These are phyloP conservation scores for Sisymbrium irio DNA, from an alignment of 345 rosid genomes.

Conservation along the genomic window DNA sequence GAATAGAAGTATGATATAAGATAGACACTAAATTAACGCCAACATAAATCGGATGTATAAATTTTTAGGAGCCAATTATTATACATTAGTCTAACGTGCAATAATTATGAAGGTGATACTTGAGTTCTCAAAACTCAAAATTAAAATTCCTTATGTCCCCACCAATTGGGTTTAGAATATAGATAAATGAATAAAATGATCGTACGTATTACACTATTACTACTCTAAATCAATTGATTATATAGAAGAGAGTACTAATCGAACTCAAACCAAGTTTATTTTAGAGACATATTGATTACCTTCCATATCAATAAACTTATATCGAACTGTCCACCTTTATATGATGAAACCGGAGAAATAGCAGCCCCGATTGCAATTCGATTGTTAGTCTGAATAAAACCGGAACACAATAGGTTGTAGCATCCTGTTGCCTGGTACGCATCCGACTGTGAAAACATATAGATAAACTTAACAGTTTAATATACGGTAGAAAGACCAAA, in stretches of 20 bases:
- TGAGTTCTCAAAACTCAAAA: constrained; percentile 11
- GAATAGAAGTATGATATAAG: not conserved
- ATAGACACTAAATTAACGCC: not conserved
- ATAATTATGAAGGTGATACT: not conserved
- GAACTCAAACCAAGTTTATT: not conserved
- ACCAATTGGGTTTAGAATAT: not conserved
- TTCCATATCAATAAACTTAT: constrained; percentile 93
- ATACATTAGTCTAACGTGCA: constrained; percentile 15
- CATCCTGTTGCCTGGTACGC: constrained; percentile 97
- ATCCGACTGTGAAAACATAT: constrained; percentile 48
- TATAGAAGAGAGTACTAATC: not conserved
- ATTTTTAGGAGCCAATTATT: constrained; percentile 11
- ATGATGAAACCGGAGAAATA: constrained; percentile 85
- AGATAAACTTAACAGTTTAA: not conserved
- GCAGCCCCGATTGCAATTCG: constrained; percentile 93
- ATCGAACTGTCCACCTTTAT: constrained; percentile 90
- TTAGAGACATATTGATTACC: constrained; percentile 44
- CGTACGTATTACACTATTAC: no score
- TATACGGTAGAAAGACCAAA: not conserved
- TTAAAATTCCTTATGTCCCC: not conserved
- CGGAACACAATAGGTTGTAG: constrained; percentile 91
- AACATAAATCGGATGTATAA: not conserved
- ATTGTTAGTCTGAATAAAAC: constrained; percentile 91
- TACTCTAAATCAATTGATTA: not conserved
- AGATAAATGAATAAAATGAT: not conserved